These are phyloP conservation scores for Xylaria sp. DNA, from an alignment of 2,329 filamentous ascomycete species.

Conservation along the genomic window DNA sequence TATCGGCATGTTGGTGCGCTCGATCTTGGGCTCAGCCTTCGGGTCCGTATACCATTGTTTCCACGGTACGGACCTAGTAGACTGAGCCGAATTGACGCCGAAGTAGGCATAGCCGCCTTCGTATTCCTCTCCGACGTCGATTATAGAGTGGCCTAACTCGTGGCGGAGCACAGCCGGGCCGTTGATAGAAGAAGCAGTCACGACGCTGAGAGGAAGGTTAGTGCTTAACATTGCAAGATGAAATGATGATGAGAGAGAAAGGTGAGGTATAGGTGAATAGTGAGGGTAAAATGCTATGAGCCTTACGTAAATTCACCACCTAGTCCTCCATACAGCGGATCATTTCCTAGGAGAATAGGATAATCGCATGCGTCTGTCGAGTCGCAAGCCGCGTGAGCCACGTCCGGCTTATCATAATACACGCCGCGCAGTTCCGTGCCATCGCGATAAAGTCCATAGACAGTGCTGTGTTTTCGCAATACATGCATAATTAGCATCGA, in stretches of 20 bases:
- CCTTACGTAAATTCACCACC: constrained; percentile 49
- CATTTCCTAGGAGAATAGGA: constrained; percentile 49
- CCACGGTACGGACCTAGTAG: constrained; percentile 42
- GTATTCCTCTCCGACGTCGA: constrained; percentile 49
- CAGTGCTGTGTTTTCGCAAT: constrained; percentile 43
- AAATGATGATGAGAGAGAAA: too few relatives aligned
- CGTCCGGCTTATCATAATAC: constrained; percentile 49
- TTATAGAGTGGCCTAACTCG: constrained; percentile 50
- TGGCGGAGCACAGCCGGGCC: constrained; percentile 48
- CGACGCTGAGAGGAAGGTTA: constrained; percentile 38
- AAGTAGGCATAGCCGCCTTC: constrained; percentile 46
- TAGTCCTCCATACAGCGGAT: constrained; percentile 48
- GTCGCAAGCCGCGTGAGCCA: constrained; percentile 47
- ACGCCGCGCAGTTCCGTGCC: constrained; percentile 50
- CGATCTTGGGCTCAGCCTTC: constrained; percentile 43
- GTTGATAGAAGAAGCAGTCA: constrained; percentile 46
- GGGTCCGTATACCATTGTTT: constrained; percentile 48
- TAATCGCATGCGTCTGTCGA: constrained; percentile 49
- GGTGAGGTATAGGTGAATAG: constrained; percentile 12
- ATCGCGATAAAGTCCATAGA: constrained; percentile 49
- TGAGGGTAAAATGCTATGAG: not conserved
- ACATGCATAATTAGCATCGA: not conserved
- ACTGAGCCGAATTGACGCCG: constrained; percentile 46
- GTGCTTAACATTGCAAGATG: not conserved
- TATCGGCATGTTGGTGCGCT: constrained; percentile 49